Evolutionary conservation across 345 rosid species (phyloP).

Genomic region (Nephelium lappaceum): DNA sequence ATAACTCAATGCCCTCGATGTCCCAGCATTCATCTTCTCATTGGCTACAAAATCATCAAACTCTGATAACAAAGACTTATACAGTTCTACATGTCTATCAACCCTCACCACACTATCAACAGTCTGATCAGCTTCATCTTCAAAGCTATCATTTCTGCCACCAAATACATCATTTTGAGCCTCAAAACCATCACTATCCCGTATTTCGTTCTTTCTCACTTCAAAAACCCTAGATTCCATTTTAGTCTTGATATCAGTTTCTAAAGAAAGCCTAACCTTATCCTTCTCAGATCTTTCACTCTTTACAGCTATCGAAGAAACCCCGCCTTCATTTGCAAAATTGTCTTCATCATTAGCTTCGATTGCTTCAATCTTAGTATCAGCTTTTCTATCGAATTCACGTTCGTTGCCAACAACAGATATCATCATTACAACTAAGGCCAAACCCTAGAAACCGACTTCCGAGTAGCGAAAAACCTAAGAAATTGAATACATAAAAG

Average conservation of each 20-base stretch:
- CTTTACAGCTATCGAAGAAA: constrained; percentile 24
- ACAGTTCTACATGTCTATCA: constrained; percentile 33
- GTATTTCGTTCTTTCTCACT: constrained; percentile 26
- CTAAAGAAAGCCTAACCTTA: constrained; percentile 18
- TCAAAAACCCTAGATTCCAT: constrained; percentile 36
- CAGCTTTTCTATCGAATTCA: constrained; percentile 26
- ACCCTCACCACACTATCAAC: constrained; percentile 16
- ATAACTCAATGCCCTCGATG: constrained; percentile 71
- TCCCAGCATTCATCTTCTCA: constrained; percentile 64
- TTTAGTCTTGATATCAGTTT: constrained; percentile 20
- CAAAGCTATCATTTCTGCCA: constrained; percentile 13
- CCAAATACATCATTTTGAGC: constrained; percentile 31
- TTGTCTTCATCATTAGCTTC: constrained; percentile 20
- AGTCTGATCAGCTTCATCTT: constrained; percentile 19
- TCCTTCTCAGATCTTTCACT: constrained; percentile 36
- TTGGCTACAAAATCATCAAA: constrained; percentile 92
- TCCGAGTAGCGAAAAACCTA: not conserved
- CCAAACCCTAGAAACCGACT: constrained; percentile 29
- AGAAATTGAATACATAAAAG: not conserved
- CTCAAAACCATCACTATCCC: constrained; percentile 31
- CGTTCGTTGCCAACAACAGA: constrained; percentile 25
- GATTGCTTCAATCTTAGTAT: constrained; percentile 19
- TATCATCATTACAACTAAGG: constrained; percentile 17
- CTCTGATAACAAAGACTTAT: constrained; percentile 73
- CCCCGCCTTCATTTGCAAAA: constrained; percentile 17